phyloP scores from a whole-genome alignment of 2,329 filamentous ascomycete genomes.

The Triangularia setosa region DNA sequence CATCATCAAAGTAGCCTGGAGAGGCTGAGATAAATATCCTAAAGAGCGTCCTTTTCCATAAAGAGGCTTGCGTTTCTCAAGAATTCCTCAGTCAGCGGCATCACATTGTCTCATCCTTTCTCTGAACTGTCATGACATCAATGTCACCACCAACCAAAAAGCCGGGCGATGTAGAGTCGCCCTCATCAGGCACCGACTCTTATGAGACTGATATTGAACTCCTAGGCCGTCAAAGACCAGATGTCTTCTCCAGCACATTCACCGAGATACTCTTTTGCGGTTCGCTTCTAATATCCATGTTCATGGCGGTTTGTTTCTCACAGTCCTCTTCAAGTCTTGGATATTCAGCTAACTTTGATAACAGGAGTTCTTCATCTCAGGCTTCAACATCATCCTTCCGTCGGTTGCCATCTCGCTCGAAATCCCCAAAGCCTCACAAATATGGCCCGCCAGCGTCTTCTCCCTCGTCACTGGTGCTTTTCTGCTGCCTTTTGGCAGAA shows the following conservation, averaged over 20 bases:
- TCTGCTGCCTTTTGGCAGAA: constrained; percentile 60
- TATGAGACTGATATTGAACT: constrained; percentile 49
- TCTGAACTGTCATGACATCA: neutral
- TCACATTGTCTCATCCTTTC: neutral
- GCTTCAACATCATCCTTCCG: constrained; percentile 71
- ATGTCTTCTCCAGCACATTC: constrained; percentile 48
- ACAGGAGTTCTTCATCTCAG: constrained; percentile 71
- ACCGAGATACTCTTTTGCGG: constrained; percentile 61
- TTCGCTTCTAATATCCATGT: constrained; percentile 59
- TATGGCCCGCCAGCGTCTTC: constrained; percentile 61
- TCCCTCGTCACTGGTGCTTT: constrained; percentile 53
- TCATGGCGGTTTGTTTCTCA: constrained; percentile 47
- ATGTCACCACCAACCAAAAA: neutral
- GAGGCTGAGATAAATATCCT: neutral
- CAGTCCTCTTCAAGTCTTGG: neutral
- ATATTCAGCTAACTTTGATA: neutral
- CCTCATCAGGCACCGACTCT: neutral
- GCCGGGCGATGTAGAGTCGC: neutral
- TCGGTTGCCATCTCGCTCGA: constrained; percentile 57
- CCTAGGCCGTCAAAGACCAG: constrained; percentile 59
- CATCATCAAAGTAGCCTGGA: neutral
- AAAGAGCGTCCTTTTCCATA: neutral
- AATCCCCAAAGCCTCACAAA: constrained; percentile 58
- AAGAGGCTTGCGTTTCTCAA: no score
- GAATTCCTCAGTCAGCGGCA: neutral